Percentiles rank a stretch among this genome's conserved stretches.
These are phyloP conservation scores for Xylaria bambusicola DNA, from an alignment of 495 filamentous ascomycete species.

Conservation along the genomic window DNA sequence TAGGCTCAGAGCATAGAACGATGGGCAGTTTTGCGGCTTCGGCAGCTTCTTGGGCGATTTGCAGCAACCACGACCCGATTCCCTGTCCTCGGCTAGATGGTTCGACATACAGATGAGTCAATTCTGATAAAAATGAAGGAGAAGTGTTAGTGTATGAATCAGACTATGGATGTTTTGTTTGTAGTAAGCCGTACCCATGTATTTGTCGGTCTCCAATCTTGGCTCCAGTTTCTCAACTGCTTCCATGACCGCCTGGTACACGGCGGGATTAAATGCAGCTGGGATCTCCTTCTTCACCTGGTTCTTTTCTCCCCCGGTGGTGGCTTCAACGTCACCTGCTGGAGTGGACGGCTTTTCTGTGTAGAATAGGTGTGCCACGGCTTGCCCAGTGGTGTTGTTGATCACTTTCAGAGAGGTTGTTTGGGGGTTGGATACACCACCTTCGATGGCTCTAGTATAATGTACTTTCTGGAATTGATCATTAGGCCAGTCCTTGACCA, in stretches of 20 bases:
- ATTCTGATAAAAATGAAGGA: background rate
- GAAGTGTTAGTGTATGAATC: background rate
- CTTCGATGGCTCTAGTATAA: slow-evolving; percentile 23
- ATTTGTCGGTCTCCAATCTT: background rate
- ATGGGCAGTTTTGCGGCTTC: background rate
- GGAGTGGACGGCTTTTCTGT: background rate
- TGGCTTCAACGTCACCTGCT: too few species aligned
- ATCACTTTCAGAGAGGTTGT: slow-evolving; percentile 13
- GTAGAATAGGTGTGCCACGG: slow-evolving; percentile 16
- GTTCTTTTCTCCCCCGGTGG: background rate
- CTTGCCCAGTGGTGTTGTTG: slow-evolving; percentile 1
- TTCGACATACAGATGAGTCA: slow-evolving; percentile 20
- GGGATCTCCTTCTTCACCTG: background rate
- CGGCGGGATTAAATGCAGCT: slow-evolving; percentile 6
- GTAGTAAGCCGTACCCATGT: too few species aligned
- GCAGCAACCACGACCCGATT: slow-evolving; percentile 13
- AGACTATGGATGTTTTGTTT: too few species aligned
- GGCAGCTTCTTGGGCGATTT: background rate
- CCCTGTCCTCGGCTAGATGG: slow-evolving; percentile 12
- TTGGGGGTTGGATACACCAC: slow-evolving; percentile 7
- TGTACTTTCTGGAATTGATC: slow-evolving; percentile 20
- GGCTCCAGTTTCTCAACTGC: slow-evolving; percentile 3
- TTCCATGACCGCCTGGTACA: slow-evolving; percentile 2
- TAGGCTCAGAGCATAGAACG: slow-evolving; percentile 12
- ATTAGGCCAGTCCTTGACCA: slow-evolving; percentile 36